These are phyloP conservation scores for Kazachstania psychrophila DNA, from an alignment of 805 yeast species.

Conservation along the genomic window DNA sequence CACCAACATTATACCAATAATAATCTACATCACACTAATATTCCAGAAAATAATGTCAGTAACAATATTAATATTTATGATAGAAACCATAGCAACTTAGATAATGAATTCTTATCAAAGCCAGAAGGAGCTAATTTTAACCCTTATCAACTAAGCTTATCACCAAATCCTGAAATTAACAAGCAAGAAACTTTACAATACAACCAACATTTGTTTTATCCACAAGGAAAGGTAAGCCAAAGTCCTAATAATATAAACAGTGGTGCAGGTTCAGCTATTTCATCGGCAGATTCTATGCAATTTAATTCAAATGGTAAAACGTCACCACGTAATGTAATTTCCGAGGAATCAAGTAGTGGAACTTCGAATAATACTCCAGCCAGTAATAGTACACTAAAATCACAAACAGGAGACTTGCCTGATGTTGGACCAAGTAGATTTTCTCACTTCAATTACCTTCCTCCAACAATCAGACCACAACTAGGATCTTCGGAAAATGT, in stretches of 20 bases:
- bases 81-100: slow-evolving; percentile 1
- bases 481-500: slow-evolving; percentile 49
- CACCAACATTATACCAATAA: background rate
- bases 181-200: slow-evolving; percentile 9
- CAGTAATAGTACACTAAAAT: slow-evolving; percentile 13
- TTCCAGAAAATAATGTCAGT: no score
- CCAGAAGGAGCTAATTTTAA: slow-evolving; percentile 14
- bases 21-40: no score
- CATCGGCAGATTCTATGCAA: no score
- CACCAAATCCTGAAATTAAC: slow-evolving; percentile 2
- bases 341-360: slow-evolving; percentile 1
- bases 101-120: slow-evolving; percentile 16
- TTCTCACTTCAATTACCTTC: slow-evolving; percentile 66
- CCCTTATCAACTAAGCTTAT: slow-evolving; percentile 13
- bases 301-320: no score
- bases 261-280: no score
- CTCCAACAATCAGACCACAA: slow-evolving; percentile 67
- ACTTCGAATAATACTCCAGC: background rate
- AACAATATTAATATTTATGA: slow-evolving; percentile 1
- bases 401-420: slow-evolving; percentile 21
- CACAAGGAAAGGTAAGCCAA: no score
- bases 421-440: slow-evolving; percentile 48
- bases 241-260: no score
- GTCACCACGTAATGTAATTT: no score
- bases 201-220: background rate